Conservation (phyloP, 805 yeast genomes). For the Kuraishia hungarica region DNA sequence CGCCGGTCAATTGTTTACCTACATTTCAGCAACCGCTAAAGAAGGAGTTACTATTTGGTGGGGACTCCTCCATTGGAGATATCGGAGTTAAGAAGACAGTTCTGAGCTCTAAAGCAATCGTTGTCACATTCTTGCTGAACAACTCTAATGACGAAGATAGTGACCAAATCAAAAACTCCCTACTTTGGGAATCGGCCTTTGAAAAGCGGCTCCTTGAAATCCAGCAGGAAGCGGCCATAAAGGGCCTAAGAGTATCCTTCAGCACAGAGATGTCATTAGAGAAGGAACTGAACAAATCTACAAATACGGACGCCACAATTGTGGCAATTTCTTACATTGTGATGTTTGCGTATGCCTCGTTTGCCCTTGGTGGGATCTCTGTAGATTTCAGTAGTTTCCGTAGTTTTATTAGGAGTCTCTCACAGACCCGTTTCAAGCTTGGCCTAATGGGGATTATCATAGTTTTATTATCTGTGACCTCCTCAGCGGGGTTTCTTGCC, state of each 20-base stretch:
- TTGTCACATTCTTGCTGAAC: constrained; percentile 62
- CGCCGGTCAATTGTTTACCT: constrained; percentile 89
- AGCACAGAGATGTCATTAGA: constrained; percentile 79
- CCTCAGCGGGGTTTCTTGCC: constrained; percentile 80
- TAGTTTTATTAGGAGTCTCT: constrained; percentile 1
- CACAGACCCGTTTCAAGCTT: constrained; percentile 57
- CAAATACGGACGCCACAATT: constrained; percentile 69
- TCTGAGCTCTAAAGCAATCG: constrained; percentile 74
- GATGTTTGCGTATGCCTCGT: constrained; percentile 84
- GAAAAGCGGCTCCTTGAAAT: constrained; percentile 45
- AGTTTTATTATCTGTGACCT: constrained; percentile 69
- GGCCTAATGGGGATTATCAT: constrained; percentile 82
- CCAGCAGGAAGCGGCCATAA: constrained; percentile 32
- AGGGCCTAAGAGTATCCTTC: constrained; percentile 60
- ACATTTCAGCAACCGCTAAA: constrained; percentile 85
- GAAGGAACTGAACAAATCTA: constrained; percentile 73
- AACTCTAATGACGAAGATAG: constrained; percentile 38
- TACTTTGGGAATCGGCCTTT: constrained; percentile 66
- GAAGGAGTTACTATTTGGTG: constrained; percentile 64
- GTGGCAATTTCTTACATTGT: constrained; percentile 67
- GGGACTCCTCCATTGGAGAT: no score
- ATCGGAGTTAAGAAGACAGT: no score
- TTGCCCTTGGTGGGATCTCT: constrained; percentile 57
- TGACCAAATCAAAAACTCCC: constrained; percentile 27
- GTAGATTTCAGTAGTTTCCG: background rate